Evolutionary conservation across 345 rosid species (phyloP).

Genomic region (Eucalyptus cloeziana): DNA sequence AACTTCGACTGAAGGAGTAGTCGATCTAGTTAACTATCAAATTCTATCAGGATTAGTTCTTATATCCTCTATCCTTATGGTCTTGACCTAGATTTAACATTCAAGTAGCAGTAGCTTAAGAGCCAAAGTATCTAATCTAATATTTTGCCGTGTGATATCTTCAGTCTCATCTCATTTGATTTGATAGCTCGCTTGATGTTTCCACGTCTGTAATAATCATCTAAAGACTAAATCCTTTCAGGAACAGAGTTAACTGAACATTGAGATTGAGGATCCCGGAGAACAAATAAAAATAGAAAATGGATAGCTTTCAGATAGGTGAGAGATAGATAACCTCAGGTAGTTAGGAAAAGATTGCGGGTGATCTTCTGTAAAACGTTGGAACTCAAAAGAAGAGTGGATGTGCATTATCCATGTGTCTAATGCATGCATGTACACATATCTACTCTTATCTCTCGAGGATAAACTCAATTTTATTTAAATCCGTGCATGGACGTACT

Average conservation of each 20-base stretch:
- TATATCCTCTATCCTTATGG: not conserved
- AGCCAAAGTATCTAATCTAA: not conserved
- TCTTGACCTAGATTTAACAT: not conserved
- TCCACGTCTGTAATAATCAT: not conserved
- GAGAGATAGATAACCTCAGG: not conserved
- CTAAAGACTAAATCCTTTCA: not conserved
- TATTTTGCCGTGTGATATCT: not conserved
- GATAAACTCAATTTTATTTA: not conserved
- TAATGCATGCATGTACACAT: not conserved
- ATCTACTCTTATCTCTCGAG: not conserved
- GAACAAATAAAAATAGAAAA: not conserved
- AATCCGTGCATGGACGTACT: not conserved
- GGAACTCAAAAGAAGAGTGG: not conserved
- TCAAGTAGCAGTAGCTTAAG: not conserved
- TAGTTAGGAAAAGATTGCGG: not conserved
- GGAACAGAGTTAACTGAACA: not conserved
- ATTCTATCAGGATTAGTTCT: not conserved
- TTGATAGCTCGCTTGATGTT: not conserved
- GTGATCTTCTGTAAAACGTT: not conserved
- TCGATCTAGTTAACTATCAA: not conserved
- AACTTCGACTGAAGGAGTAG: not conserved
- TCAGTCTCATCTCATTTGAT: not conserved
- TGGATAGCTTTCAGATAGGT: not conserved
- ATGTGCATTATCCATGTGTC: not conserved
- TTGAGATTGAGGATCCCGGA: not conserved